phyloP scores from a whole-genome alignment of 495 filamentous ascomycete species.

The Aspergillus nanangensis region DNA sequence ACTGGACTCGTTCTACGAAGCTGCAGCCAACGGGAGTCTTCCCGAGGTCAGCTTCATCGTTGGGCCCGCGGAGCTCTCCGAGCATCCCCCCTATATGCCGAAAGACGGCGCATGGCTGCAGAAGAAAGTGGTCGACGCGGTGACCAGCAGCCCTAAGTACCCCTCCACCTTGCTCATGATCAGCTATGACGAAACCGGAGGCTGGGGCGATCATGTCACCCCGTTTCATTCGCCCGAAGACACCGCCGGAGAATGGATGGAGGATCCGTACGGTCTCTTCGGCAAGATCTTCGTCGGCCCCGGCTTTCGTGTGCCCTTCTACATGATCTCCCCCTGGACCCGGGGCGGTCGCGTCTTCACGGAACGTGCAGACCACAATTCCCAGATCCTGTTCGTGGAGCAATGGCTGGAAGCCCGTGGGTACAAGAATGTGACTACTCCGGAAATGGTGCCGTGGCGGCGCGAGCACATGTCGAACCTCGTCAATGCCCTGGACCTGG shows the following conservation, averaged over 20 bases:
- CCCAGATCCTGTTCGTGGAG: constrained; percentile 53
- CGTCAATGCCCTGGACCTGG: constrained; percentile 48
- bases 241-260: constrained; percentile 52
- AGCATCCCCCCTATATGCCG: constrained; percentile 50
- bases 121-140: constrained; percentile 48
- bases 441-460: constrained; percentile 49
- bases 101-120: constrained; percentile 56
- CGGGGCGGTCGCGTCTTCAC: constrained; percentile 51
- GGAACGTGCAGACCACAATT: constrained; percentile 53
- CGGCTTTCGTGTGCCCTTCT: constrained; percentile 49
- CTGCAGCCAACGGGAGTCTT: constrained; percentile 47
- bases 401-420: constrained; percentile 48
- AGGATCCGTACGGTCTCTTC: constrained; percentile 44
- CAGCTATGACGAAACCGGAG: constrained; percentile 52
- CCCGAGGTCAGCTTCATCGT: constrained; percentile 51
- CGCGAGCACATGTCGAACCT: constrained; percentile 52
- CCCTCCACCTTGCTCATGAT: constrained; percentile 46
- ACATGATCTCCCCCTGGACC: constrained; percentile 55
- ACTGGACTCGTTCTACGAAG: constrained; percentile 46
- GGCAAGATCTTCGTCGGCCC: constrained; percentile 49
- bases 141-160: constrained; percentile 46
- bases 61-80: constrained; percentile 46
- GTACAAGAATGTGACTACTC: constrained; percentile 40
- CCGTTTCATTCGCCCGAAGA: constrained; percentile 48
- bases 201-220: constrained; percentile 51